Base-by-base conservation (phyloP, 2,329 filamentous ascomycete genomes). In the Phialophora verrucosa region DNA sequence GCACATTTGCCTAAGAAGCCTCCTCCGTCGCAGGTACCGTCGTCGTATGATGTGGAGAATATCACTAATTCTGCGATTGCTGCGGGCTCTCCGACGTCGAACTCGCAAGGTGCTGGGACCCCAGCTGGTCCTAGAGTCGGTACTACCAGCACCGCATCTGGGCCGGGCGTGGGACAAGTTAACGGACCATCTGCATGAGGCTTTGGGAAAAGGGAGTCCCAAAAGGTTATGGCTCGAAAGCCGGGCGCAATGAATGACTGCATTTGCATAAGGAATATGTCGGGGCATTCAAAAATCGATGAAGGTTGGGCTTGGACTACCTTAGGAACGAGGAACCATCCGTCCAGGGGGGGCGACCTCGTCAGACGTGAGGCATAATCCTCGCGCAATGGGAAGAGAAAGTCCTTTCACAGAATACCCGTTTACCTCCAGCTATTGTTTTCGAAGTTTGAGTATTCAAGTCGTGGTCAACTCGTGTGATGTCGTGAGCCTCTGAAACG, bases 1-100 rank as follows among this genome's bases (percentile, higher is more conserved):
- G 77, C 81, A 32, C 81, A 83, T 72, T 76, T 83, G 25, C 81
- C 81, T 31, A 81, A 81, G 17, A 83, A 83, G 72, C 81, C 81
- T 23, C 81, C 81, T n/a, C 81, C 81, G 35, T 81, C 81, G n/a
- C 66, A 70, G 54, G 60, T 66, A 29, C 74, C 76, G 10, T 79
- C 79, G 38, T 76, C 77, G 7, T 80, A 78, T 66, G 78, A 81
- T 57, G 53, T 78, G 49, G 80, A 78, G 64, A 75, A 73, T 38
- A 63, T 70, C 35, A 64, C 11, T 23, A 51, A 51, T 51, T 14
- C 20, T 27, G 49, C 25, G 20, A 17, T 29, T 5, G 49, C 20
- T 11, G 4, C 10, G 14, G 12, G 23, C 20, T 25, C 25, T 27
- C 10, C 20, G 27, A 29, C 20, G 6, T 20, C 20, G 25, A 51